Evolutionary conservation across 139 green algal species (phyloP).

Genomic region (Auxenochlorella protothecoides): DNA sequence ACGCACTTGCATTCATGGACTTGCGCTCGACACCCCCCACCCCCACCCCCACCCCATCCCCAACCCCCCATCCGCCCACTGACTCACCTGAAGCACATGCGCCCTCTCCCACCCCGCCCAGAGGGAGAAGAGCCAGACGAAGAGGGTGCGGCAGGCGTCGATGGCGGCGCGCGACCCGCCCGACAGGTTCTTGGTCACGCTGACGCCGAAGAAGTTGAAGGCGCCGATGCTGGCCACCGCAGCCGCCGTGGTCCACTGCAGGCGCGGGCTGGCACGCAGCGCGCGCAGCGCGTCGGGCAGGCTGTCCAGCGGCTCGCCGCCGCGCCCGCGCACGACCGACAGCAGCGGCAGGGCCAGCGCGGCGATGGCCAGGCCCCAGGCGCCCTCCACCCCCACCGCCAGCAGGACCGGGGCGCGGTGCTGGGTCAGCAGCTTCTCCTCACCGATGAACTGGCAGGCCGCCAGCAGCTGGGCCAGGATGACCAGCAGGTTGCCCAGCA

Average conservation of each 20-base stretch:
- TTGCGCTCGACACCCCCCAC: too few relatives aligned
- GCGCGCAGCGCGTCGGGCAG: slow-evolving; percentile 13
- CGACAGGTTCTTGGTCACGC: slow-evolving; percentile 53
- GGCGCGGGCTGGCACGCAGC: slow-evolving; percentile 4
- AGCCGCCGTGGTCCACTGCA: slow-evolving; percentile 13
- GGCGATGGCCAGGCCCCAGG: slow-evolving; percentile 59
- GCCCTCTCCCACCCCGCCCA: slow-evolving; percentile 71
- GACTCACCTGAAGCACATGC: slow-evolving; percentile 50
- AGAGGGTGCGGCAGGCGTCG: slow-evolving; percentile 68
- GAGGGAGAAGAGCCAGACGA: slow-evolving; percentile 69
- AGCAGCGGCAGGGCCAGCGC: slow-evolving; percentile 49
- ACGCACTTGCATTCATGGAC: not conserved
- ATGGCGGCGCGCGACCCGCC: slow-evolving; percentile 66
- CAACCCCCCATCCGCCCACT: not conserved
- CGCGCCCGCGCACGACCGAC: slow-evolving; percentile 24
- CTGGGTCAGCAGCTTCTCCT: slow-evolving; percentile 72
- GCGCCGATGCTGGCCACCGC: slow-evolving; percentile 55
- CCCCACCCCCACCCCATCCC: too few relatives aligned
- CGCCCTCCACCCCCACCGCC: slow-evolving; percentile 49
- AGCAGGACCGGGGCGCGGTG: slow-evolving; percentile 50
- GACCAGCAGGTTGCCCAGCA: slow-evolving; percentile 67
- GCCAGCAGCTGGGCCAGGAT: slow-evolving; percentile 54
- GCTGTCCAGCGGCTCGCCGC: slow-evolving; percentile 50
- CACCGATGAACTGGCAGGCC: slow-evolving; percentile 71
- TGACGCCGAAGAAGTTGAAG: slow-evolving; percentile 79